Percentiles rank a stretch among this genome's conserved stretches.
Conservation (phyloP, 1,284 basidiomycete species). For the Marasmius tenuissimus region DNA sequence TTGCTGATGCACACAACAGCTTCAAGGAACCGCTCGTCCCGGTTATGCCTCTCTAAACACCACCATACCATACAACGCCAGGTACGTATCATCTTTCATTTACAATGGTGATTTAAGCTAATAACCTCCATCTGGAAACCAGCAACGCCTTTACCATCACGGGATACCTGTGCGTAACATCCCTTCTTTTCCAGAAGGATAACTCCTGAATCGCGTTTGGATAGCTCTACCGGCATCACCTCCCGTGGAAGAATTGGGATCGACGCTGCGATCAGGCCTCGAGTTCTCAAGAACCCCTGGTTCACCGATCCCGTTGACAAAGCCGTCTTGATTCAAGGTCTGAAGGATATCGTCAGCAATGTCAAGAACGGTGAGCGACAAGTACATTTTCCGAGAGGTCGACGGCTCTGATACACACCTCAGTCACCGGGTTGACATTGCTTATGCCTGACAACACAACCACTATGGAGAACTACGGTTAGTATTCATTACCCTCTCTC, state of each 20-base stretch:
- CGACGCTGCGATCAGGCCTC: constrained; percentile 48
- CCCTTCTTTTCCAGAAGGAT: constrained; percentile 1
- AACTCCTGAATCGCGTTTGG: constrained; percentile 11
- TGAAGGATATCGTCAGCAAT: constrained; percentile 47
- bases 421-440: constrained; percentile 49
- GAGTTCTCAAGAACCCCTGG: constrained; percentile 56
- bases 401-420: constrained; percentile 1
- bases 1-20: constrained; percentile 24
- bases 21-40: constrained; percentile 67
- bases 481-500: constrained; percentile 11
- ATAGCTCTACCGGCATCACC: constrained; percentile 53
- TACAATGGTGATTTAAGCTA: background rate
- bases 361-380: constrained; percentile 36
- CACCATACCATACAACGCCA: constrained; percentile 48
- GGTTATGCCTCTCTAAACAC: constrained; percentile 57
- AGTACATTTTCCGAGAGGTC: background rate
- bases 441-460: constrained; percentile 61
- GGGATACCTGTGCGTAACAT: constrained; percentile 43
- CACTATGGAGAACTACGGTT: constrained; percentile 51
- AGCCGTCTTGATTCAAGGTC: constrained; percentile 43
- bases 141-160: constrained; percentile 63
- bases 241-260: constrained; percentile 65
- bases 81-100: background rate
- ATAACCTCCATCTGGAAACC: background rate
- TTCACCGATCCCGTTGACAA: constrained; percentile 58